Conservation (phyloP, 176 grass and related monocot species). For the Panicum miliaceum region DNA sequence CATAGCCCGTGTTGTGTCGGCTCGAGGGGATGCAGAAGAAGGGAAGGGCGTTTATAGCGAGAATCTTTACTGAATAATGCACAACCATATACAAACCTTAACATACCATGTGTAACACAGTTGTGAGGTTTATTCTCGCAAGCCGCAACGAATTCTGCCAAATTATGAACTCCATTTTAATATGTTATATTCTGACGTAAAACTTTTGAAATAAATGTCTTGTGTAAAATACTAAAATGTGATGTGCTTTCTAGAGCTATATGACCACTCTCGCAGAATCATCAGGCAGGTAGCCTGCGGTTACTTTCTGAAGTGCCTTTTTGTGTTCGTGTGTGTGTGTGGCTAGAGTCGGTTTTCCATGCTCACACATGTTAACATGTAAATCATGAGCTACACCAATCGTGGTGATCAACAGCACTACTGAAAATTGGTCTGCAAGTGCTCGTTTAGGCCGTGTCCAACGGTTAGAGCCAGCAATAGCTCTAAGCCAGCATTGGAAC, state of each 20-base stretch:
- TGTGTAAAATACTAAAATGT: not conserved
- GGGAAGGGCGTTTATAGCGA: not conserved
- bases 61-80: not conserved
- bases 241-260: not conserved
- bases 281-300: not conserved
- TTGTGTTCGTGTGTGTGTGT: not conserved
- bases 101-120: too few relatives aligned
- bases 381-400: slow-evolving; percentile 20
- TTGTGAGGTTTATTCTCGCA: not conserved
- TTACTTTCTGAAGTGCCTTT: not conserved
- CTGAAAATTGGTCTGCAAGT: slow-evolving; percentile 9
- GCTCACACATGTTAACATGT: not conserved
- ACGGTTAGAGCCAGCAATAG: too few relatives aligned
- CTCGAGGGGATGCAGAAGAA: not conserved
- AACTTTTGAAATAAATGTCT: not conserved
- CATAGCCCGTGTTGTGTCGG: not conserved
- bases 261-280: not conserved
- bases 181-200: too few relatives aligned
- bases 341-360: not conserved
- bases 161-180: not conserved
- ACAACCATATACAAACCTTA: not conserved
- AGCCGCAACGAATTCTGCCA: not conserved
- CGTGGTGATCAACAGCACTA: not conserved
- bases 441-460: too few relatives aligned
- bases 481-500: too few relatives aligned